Base-by-base conservation (phyloP, 805 yeast species). In the Metschnikowia gruessii region DNA sequence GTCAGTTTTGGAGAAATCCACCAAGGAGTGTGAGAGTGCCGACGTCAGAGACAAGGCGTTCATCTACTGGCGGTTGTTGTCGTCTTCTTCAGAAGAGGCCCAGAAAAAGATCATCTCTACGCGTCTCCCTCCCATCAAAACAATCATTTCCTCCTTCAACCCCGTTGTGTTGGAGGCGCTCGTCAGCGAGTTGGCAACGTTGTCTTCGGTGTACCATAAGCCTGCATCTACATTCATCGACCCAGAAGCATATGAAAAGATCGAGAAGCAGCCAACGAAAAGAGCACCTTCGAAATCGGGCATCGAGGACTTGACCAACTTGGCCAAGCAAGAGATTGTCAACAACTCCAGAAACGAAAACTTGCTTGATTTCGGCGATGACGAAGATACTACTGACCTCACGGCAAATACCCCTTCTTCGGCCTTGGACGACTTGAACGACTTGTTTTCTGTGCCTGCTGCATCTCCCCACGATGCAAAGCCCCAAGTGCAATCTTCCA, bases 141-240 rank as follows among this genome's bases (percentile, higher is more conserved):
- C 88, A 2, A 83, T 90, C 1, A 80, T 91, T 26, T 84, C 89
- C 35, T 66, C 75, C 16, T 84, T 91, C 58, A 82, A 88, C 34
- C 84, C 87, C 0, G 74, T 72, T 18, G 72, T 89, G 4, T 74
- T 91, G 47, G 80, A 82, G 35, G 83, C 81, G 51, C 74, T 94
- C 41, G 60, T 92, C 26, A 62, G 70, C n/a, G 96, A 92, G 61
- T 68, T 92, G 46, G 83, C 95, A 2, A 85, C 94, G 8, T 75
- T 94, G 51, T 83, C 96, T 32, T 88, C 97, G 0, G 94, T 94
- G 2, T 88, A 88, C 60, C 95, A 86, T 65, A 85, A 85, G 60
- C 96, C 97, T 11, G 81, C 87, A 4, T 70, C 80, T 16, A 72
- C 81, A 29, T 85, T 85, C 58, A 70, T 82, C 52, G 77, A 76